Conservation (phyloP, 352 stramenopile species). For the Phytophthora ohioensis region DNA sequence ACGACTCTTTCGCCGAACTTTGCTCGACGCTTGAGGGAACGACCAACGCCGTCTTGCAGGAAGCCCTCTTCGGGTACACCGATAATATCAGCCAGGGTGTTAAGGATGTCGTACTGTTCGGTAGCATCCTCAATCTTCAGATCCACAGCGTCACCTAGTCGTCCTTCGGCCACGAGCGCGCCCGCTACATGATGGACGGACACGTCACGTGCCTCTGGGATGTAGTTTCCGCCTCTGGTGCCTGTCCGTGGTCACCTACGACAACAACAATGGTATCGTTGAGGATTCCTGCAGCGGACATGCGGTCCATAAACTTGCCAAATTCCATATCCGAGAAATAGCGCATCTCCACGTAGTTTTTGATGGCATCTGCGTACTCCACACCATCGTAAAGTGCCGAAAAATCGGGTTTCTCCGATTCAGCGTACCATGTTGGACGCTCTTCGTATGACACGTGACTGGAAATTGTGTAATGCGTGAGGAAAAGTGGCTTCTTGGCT, state of each 20-base stretch:
- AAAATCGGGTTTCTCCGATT: constrained; percentile 47
- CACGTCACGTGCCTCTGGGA: constrained; percentile 44
- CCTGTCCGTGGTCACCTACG: constrained; percentile 59
- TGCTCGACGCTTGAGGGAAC: constrained; percentile 52
- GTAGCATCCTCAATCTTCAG: constrained; percentile 39
- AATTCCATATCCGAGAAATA: constrained; percentile 61
- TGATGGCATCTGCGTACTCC: constrained; percentile 36
- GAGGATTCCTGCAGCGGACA: constrained; percentile 47
- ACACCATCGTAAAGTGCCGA: constrained; percentile 41
- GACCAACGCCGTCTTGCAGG: constrained; percentile 45
- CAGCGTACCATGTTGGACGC: constrained; percentile 47
- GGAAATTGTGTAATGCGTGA: constrained; percentile 70
- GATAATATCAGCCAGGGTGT: constrained; percentile 51
- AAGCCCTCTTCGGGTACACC: constrained; percentile 45
- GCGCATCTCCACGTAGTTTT: constrained; percentile 53
- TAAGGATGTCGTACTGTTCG: constrained; percentile 54
- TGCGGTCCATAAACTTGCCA: constrained; percentile 62
- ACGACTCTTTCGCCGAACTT: constrained; percentile 46
- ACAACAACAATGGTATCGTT: constrained; percentile 68
- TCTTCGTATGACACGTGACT: constrained; percentile 54
- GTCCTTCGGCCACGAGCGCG: constrained; percentile 46
- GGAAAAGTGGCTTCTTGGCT: constrained; percentile 53
- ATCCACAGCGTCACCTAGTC: constrained; percentile 35
- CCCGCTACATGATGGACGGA: constrained; percentile 42
- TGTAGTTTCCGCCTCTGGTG: constrained; percentile 42